These are phyloP conservation scores for Murraya paniculata DNA, from an alignment of 345 rosid genomes.

Conservation along the genomic window DNA sequence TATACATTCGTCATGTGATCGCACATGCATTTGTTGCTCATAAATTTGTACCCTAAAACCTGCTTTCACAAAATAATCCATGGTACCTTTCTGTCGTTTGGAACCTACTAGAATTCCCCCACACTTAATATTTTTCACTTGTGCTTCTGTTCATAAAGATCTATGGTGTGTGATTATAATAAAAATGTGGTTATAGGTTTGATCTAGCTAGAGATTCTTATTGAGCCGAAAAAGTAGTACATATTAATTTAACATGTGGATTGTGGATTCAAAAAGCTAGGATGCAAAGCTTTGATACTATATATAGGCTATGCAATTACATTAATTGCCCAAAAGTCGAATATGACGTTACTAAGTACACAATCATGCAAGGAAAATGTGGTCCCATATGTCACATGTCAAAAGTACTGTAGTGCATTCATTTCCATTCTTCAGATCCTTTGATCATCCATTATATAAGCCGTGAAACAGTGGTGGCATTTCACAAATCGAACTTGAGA, in stretches of 20 bases:
- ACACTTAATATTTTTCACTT: no score
- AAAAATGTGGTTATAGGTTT: no score
- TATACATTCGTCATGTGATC: no score
- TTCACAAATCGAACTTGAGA: not conserved
- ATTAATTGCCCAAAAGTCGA: not conserved
- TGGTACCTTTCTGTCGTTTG: no score
- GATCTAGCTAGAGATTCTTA: not conserved
- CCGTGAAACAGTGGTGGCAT: not conserved
- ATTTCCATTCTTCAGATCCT: not conserved
- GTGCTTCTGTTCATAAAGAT: no score
- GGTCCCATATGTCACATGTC: slow-evolving; percentile 17
- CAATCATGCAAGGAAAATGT: not conserved
- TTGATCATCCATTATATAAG: not conserved
- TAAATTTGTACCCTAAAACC: no score
- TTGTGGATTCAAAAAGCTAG: no score
- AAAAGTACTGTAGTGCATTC: not conserved
- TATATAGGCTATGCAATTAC: not conserved
- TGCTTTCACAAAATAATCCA: no score
- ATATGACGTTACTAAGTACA: not conserved
- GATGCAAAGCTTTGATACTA: no score
- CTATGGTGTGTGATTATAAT: no score
- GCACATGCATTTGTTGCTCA: no score
- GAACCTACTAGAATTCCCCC: no score
- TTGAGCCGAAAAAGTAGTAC: not conserved
- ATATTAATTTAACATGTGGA: not conserved